A percentile compares a stretch with the other conserved stretches of the same genome.
These are phyloP conservation scores for Sphaerobolus stellatus DNA, from an alignment of 1,284 basidiomycete species.

Conservation along the genomic window DNA sequence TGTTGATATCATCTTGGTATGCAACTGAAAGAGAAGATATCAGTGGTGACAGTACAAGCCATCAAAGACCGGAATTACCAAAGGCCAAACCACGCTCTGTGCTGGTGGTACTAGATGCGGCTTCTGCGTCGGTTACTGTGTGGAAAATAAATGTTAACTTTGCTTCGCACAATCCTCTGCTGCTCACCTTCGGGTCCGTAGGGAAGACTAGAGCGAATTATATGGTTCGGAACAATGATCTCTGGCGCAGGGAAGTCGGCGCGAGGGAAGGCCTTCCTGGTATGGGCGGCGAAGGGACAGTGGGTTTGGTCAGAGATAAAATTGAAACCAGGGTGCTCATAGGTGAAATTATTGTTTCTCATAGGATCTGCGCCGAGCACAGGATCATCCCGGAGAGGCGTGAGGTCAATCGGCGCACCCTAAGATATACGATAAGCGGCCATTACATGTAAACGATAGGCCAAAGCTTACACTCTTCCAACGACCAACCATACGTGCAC, in stretches of 20 bases:
- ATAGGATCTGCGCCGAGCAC: constrained; percentile 13
- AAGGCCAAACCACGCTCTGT: constrained; percentile 19
- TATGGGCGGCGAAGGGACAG: constrained; percentile 4
- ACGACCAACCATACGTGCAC: constrained; percentile 21
- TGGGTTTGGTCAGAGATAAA: background rate
- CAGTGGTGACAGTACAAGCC: background rate
- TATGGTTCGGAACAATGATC: constrained; percentile 3
- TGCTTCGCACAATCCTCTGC: background rate
- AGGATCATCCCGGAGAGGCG: constrained; percentile 15
- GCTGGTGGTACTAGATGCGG: background rate
- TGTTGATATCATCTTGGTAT: constrained; percentile 16
- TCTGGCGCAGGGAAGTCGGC: constrained; percentile 10
- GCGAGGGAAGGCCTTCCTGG: constrained; percentile 9
- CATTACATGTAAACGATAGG: background rate
- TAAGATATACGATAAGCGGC: background rate
- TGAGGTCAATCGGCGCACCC: constrained; percentile 20
- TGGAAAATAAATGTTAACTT: background rate
- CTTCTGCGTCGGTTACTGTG: constrained; percentile 7
- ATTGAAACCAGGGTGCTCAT: background rate
- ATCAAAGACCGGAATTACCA: background rate
- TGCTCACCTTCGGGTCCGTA: constrained; percentile 8
- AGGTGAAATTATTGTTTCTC: constrained; percentile 19
- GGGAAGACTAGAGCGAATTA: constrained; percentile 19
- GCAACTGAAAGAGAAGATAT: constrained; percentile 20
- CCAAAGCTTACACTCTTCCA: constrained; percentile 20